Percentiles rank a stretch among this genome's conserved stretches.
Conservation (phyloP, 768 basidiomycete genomes). For the Leccinum ochraceum region DNA sequence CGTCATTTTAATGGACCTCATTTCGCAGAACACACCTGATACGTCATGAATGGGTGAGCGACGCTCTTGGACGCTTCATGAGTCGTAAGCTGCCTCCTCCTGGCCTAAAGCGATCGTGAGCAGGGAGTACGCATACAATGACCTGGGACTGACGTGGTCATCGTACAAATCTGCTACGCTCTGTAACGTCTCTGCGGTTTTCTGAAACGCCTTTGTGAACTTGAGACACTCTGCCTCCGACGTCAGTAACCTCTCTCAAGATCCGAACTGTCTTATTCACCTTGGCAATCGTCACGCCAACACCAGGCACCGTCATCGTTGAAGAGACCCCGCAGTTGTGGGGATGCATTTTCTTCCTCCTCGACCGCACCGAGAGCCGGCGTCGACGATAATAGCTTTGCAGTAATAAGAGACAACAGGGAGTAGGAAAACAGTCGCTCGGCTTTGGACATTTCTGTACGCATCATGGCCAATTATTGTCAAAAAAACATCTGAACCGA, state of each 20-base stretch:
- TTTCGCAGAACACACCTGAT: constrained; percentile 49
- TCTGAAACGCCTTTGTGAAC: constrained; percentile 77
- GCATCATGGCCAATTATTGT: not conserved
- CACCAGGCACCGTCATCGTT: constrained; percentile 84
- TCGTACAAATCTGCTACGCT: constrained; percentile 67
- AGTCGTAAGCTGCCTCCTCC: constrained; percentile 67
- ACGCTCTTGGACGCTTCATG: constrained; percentile 76
- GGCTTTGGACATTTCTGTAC: constrained; percentile 75
- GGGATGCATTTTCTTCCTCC: constrained; percentile 43
- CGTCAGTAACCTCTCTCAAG: not conserved
- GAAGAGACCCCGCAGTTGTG: constrained; percentile 53
- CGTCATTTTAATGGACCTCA: not conserved
- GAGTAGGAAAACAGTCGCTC: constrained; percentile 75
- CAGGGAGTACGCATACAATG: not conserved
- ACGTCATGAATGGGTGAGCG: constrained; percentile 72
- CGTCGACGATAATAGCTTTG: constrained; percentile 56
- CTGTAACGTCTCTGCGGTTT: constrained; percentile 70
- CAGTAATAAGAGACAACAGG: constrained; percentile 71
- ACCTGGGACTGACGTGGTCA: constrained; percentile 58
- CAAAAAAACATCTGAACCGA: not conserved
- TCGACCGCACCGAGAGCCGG: constrained; percentile 49
- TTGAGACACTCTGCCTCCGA: constrained; percentile 57
- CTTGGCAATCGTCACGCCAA: constrained; percentile 75
- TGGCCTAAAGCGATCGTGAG: constrained; percentile 49
- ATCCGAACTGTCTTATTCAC: not conserved